Conservation (phyloP, 1,284 basidiomycete genomes). For the Bjerkandera adusta region DNA sequence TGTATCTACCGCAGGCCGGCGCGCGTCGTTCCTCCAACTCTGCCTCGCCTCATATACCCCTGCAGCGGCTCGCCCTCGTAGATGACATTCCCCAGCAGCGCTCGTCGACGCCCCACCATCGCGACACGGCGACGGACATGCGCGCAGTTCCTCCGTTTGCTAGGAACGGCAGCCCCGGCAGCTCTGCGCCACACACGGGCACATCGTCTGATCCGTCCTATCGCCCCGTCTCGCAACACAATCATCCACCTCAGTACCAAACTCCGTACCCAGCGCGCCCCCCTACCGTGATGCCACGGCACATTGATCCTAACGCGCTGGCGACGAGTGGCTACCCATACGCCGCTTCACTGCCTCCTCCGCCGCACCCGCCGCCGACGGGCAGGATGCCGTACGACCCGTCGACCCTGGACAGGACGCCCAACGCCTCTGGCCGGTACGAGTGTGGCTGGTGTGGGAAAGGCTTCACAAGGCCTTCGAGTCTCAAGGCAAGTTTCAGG, state of each 20-base stretch:
- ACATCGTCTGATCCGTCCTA: slow-evolving; percentile 20
- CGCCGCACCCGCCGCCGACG: slow-evolving; percentile 13
- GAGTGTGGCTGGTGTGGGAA: slow-evolving; percentile 78
- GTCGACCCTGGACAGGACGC: slow-evolving; percentile 23
- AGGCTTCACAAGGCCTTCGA: slow-evolving; percentile 78
- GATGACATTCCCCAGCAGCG: slow-evolving; percentile 24
- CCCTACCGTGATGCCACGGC: slow-evolving; percentile 16
- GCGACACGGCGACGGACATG: too few species aligned
- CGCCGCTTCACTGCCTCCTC: slow-evolving; percentile 24
- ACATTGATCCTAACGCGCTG: slow-evolving; percentile 18
- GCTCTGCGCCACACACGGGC: slow-evolving; percentile 14
- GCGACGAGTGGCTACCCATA: slow-evolving; percentile 30
- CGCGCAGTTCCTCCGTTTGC: too few species aligned
- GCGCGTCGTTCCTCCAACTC: slow-evolving; percentile 16
- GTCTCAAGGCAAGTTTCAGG: slow-evolving; percentile 57
- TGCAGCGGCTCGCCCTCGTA: slow-evolving; percentile 21
- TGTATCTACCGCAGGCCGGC: slow-evolving; percentile 23
- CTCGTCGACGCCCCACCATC: slow-evolving; percentile 9
- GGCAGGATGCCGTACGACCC: slow-evolving; percentile 20
- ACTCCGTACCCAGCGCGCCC: slow-evolving; percentile 17
- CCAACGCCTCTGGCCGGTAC: slow-evolving; percentile 50
- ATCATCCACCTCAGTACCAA: slow-evolving; percentile 17
- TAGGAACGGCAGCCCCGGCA: too few species aligned
- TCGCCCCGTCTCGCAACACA: slow-evolving; percentile 10
- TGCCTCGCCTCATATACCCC: slow-evolving; percentile 24